Evolutionary conservation across 306 rosid genomes (phyloP).

Genomic region (Vachellia collinsii): DNA sequence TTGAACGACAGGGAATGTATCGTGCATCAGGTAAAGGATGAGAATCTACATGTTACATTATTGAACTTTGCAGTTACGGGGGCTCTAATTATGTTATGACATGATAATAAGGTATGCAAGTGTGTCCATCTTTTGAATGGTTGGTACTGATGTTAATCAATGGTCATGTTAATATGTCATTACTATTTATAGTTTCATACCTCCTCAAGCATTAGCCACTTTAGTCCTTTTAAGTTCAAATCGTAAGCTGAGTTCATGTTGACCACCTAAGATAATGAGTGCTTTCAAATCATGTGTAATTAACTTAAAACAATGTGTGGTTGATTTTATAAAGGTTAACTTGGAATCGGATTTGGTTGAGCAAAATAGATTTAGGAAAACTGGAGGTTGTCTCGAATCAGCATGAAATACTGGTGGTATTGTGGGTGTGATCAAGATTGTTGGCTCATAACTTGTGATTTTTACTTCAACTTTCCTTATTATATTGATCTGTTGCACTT

Average conservation of each 20-base stretch:
- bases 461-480: not conserved
- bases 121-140: not conserved
- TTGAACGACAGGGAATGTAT: conserved; percentile 92
- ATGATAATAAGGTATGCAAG: conserved; percentile 11
- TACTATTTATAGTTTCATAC: not conserved
- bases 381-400: not conserved
- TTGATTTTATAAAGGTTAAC: not conserved
- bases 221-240: not conserved
- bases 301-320: not conserved
- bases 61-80: not conserved
- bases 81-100: conserved; percentile 8
- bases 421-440: conserved; percentile 5
- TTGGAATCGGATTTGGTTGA: not conserved
- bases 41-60: conserved; percentile 3
- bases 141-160: conserved; percentile 18
- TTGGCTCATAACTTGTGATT: not conserved
- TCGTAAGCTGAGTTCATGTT: not conserved
- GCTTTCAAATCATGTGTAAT: not conserved
- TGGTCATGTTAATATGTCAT: not conserved
- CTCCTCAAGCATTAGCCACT: not conserved
- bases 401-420: not conserved
- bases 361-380: not conserved
- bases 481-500: not conserved
- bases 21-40: conserved; percentile 77
- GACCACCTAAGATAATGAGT: not conserved